phyloP scores from a whole-genome alignment of 2,329 filamentous ascomycete genomes.

The Penicillium sp. region DNA sequence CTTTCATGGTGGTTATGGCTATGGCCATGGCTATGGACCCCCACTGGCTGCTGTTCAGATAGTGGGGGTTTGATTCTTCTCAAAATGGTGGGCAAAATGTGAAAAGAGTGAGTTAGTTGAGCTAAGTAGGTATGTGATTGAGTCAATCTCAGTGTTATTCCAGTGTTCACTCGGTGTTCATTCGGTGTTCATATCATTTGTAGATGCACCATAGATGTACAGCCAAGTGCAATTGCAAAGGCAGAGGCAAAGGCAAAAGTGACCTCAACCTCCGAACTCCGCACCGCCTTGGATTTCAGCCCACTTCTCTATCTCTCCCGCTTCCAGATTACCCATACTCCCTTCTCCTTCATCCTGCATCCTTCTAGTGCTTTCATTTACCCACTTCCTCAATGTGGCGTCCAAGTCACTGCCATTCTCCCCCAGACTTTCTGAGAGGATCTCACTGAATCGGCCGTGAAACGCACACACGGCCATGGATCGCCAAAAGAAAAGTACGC shows the following conservation, averaged over 20 bases:
- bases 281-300: conserved; percentile 30
- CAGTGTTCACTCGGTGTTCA: too few relatives aligned
- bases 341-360: background rate
- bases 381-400: conserved; percentile 39
- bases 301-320: conserved; percentile 14
- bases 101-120: too few relatives aligned
- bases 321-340: background rate
- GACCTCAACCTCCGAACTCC: conserved; percentile 14
- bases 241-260: background rate
- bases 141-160: too few relatives aligned
- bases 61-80: too few relatives aligned
- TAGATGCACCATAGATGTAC: too few relatives aligned
- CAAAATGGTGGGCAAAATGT: too few relatives aligned
- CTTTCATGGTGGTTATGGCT: too few relatives aligned
- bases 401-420: conserved; percentile 40
- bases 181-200: too few relatives aligned
- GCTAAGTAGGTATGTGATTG: too few relatives aligned
- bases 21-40: too few relatives aligned
- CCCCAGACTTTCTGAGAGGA: conserved; percentile 42
- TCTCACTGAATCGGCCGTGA: conserved; percentile 32
- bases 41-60: too few relatives aligned
- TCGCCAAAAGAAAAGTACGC: conserved; percentile 54
- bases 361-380: background rate
- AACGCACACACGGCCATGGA: conserved; percentile 47
- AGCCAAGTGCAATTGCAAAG: too few relatives aligned